Percentiles rank a stretch among this genome's conserved stretches.
These are phyloP conservation scores for Dissophora globulifera DNA, from an alignment of 192 early-diverging fungal species.

Conservation along the genomic window DNA sequence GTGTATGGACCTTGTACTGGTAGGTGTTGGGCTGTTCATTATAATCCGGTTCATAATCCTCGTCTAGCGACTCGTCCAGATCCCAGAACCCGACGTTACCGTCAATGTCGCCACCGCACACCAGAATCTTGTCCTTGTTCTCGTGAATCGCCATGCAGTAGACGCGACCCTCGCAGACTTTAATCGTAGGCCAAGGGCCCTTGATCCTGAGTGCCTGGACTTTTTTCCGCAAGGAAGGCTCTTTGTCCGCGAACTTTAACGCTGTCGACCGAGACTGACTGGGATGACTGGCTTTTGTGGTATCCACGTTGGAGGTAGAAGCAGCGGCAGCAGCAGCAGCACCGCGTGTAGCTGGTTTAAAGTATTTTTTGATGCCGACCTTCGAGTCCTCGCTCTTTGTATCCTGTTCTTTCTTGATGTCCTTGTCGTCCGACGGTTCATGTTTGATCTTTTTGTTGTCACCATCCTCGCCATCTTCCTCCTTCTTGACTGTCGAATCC, in stretches of 20 bases:
- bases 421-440: constrained; percentile 8
- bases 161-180: constrained; percentile 60
- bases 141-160: constrained; percentile 66
- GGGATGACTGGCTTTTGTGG: constrained; percentile 19
- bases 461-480: constrained; percentile 7
- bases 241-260: not conserved
- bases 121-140: constrained; percentile 61
- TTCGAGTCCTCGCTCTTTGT: constrained; percentile 18
- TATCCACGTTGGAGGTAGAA: constrained; percentile 5
- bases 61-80: constrained; percentile 55
- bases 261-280: constrained; percentile 5
- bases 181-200: constrained; percentile 62
- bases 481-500: constrained; percentile 3
- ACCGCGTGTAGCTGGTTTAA: constrained; percentile 7
- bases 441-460: constrained; percentile 10
- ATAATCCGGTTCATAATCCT: constrained; percentile 44
- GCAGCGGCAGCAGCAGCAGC: not conserved
- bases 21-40: constrained; percentile 63
- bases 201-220: constrained; percentile 41
- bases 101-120: constrained; percentile 57
- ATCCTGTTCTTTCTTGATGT: constrained; percentile 10
- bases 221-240: constrained; percentile 32
- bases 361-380: constrained; percentile 34
- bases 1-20: constrained; percentile 62
- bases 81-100: constrained; percentile 72